These are phyloP conservation scores for Bipolaris cookei DNA, from an alignment of 2,329 filamentous ascomycete species.

Conservation along the genomic window DNA sequence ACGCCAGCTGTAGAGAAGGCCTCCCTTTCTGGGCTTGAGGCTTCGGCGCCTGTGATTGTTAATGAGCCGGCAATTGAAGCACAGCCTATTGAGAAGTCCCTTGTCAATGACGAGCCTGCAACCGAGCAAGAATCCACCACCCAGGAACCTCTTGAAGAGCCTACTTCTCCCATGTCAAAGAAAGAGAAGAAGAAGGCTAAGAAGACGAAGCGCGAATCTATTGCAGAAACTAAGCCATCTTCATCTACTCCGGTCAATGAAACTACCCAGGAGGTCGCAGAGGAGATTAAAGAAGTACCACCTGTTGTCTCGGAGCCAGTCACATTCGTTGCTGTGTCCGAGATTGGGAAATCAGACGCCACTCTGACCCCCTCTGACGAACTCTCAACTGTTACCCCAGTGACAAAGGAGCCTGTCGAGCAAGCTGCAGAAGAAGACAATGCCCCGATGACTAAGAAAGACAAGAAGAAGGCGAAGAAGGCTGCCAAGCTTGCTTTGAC, in stretches of 20 bases:
- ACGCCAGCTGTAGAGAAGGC: neutral
- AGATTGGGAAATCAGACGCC: neutral
- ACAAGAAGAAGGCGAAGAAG: conserved; percentile 36
- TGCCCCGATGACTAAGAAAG: conserved; percentile 24
- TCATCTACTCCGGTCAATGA: conserved; percentile 13
- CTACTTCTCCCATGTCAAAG: conserved; percentile 15
- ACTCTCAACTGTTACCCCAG: neutral
- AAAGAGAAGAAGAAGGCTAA: conserved; percentile 31
- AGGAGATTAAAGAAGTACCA: neutral
- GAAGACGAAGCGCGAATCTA: conserved; percentile 27
- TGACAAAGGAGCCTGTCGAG: neutral
- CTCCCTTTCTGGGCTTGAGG: neutral
- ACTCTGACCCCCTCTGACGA: neutral
- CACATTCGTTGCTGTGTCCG: neutral
- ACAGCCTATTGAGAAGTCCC: neutral
- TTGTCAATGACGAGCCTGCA: neutral
- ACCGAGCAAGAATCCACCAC: conserved; percentile 5
- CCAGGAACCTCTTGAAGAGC: conserved; percentile 4
- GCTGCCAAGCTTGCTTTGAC: conserved; percentile 20
- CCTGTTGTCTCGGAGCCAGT: neutral
- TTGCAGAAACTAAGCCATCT: conserved; percentile 17
- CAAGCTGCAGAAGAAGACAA: conserved; percentile 12
- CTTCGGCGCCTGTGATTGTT: neutral
- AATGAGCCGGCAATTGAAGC: neutral
- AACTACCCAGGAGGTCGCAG: conserved; percentile 1